Conservation (phyloP, 177 flowering plant species). For the Telopea speciosissima region DNA sequence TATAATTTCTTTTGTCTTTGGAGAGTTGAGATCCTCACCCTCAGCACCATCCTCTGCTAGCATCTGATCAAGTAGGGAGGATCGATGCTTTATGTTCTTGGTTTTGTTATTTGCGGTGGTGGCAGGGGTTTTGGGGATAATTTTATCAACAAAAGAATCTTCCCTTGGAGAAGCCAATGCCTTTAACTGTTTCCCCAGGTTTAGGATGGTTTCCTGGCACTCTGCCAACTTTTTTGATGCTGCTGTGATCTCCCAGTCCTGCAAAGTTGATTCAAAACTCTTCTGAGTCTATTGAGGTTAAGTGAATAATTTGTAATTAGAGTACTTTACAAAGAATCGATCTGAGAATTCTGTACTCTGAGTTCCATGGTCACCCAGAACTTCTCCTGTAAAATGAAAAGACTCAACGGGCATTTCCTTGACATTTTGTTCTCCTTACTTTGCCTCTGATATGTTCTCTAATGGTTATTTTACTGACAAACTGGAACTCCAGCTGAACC, state of each 20-base stretch:
- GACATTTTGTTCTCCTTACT: too few species aligned
- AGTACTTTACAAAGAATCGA: too few species aligned
- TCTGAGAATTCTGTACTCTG: too few species aligned
- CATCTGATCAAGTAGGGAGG: slow-evolving; percentile 70
- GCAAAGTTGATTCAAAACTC: slow-evolving; percentile 15
- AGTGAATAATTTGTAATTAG: too few species aligned
- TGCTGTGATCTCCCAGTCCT: slow-evolving; percentile 74
- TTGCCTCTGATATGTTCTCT: too few species aligned
- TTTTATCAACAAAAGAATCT: slow-evolving; percentile 44
- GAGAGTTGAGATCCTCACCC: slow-evolving; percentile 22
- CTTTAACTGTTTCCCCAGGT: slow-evolving; percentile 78
- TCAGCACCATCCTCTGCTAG: slow-evolving; percentile 48
- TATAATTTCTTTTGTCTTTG: slow-evolving; percentile 37
- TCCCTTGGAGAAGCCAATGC: slow-evolving; percentile 58
- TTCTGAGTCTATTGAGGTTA: background rate
- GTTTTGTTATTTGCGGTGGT: slow-evolving; percentile 13
- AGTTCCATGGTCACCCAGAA: too few species aligned
- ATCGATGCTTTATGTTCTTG: slow-evolving; percentile 26
- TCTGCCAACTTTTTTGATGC: slow-evolving; percentile 88
- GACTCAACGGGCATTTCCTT: too few species aligned
- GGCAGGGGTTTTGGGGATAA: slow-evolving; percentile 26
- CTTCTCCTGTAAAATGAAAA: too few species aligned
- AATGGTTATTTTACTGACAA: too few species aligned
- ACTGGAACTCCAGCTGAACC: too few species aligned
- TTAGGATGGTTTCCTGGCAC: slow-evolving; percentile 79